Evolutionary conservation across 2,329 filamentous ascomycete genomes (phyloP).

Genomic region (Teratosphaeria pseudoeucalypti): DNA sequence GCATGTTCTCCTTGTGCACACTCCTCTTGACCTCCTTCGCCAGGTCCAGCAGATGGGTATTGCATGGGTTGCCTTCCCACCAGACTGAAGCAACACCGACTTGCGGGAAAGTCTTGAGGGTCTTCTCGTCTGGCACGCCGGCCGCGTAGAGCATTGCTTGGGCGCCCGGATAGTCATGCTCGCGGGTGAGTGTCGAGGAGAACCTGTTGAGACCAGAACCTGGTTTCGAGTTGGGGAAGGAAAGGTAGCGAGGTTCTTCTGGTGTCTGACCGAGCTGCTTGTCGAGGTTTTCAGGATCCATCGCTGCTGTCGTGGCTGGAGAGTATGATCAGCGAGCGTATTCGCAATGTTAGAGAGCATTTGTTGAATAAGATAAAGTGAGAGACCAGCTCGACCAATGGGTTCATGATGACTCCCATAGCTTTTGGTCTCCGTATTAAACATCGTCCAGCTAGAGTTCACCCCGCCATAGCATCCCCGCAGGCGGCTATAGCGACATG

Average conservation of each 20-base stretch:
- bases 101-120: slow-evolving; percentile 84
- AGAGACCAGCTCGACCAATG: neutral
- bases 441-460: neutral
- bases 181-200: slow-evolving; percentile 70
- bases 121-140: slow-evolving; percentile 69
- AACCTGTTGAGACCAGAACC: slow-evolving; percentile 66
- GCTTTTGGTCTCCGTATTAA: neutral
- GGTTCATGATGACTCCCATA: neutral
- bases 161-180: slow-evolving; percentile 83
- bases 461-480: neutral
- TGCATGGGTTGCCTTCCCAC: slow-evolving; percentile 90
- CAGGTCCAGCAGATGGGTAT: slow-evolving; percentile 66
- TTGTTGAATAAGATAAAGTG: neutral
- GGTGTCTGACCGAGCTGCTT: slow-evolving; percentile 26
- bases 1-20: slow-evolving; percentile 71
- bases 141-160: slow-evolving; percentile 95
- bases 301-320: neutral
- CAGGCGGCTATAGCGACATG: neutral
- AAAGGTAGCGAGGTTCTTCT: slow-evolving; percentile 43
- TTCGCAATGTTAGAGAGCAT: neutral
- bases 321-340: neutral
- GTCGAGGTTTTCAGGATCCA: slow-evolving; percentile 26
- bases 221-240: slow-evolving; percentile 46
- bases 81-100: slow-evolving; percentile 86
- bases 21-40: slow-evolving; percentile 79